Evolutionary conservation across 177 flowering plant genomes (phyloP).

Genomic region (Tripterygium wilfordii): DNA sequence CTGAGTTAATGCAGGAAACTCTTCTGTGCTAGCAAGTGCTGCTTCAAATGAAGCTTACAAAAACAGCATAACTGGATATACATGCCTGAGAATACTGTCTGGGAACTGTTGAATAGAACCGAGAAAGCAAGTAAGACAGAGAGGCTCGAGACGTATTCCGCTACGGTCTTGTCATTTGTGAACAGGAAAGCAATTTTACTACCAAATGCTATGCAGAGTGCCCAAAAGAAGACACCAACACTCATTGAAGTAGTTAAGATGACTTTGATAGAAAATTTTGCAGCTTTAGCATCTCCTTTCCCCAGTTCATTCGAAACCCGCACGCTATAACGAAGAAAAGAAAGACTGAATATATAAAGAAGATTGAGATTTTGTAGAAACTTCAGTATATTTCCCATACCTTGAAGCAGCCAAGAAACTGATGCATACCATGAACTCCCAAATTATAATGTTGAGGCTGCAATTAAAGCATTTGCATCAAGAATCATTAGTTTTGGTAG

Average conservation of each 20-base stretch:
- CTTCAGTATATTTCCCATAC: conserved; percentile 1
- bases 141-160: conserved; percentile 13
- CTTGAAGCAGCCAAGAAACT: conserved; percentile 22
- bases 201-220: conserved; percentile 11
- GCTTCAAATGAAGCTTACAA: too few relatives aligned
- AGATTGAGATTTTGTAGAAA: too few relatives aligned
- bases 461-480: background rate
- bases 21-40: too few relatives aligned
- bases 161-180: conserved; percentile 11
- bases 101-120: conserved; percentile 18
- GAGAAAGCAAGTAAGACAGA: conserved; percentile 18
- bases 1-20: too few relatives aligned
- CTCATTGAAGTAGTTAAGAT: conserved; percentile 3
- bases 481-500: background rate
- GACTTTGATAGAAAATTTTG: conserved; percentile 16
- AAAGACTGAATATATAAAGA: background rate
- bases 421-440: conserved; percentile 25
- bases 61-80: background rate
- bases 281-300: conserved; percentile 19
- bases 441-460: conserved; percentile 26
- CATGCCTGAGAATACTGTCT: conserved; percentile 14
- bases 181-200: conserved; percentile 11
- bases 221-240: conserved; percentile 11
- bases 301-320: conserved; percentile 24
- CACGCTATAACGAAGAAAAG: conserved; percentile 6